Percentiles rank a stretch among this genome's conserved stretches.
Evolutionary conservation across 2,329 filamentous ascomycete genomes (phyloP).

Genomic region (Cordyceps tenuipes): DNA sequence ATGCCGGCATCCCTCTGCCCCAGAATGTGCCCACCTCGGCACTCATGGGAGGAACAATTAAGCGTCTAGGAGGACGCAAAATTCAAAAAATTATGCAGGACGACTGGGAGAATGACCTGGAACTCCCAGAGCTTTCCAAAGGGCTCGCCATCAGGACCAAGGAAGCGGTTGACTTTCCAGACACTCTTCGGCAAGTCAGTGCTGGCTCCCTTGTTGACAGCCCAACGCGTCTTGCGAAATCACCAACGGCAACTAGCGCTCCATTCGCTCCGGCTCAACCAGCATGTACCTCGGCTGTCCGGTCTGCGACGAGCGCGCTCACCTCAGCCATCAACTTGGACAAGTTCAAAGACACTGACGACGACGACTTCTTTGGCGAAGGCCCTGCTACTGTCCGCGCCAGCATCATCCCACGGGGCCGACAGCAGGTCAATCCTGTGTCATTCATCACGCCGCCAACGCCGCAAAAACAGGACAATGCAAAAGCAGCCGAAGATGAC

Average conservation of each 20-base stretch:
- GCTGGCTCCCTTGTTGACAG: constrained; percentile 44
- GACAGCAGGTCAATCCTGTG: constrained; percentile 41
- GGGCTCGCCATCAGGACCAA: constrained; percentile 57
- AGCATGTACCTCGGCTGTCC: constrained; percentile 16
- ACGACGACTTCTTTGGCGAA: constrained; percentile 56
- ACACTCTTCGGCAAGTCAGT: constrained; percentile 59
- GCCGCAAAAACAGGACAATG: constrained; percentile 35
- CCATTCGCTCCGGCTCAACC: constrained; percentile 14
- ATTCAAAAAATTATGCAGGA: constrained; percentile 66
- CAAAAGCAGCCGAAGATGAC: constrained; percentile 45
- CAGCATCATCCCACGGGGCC: constrained; percentile 54
- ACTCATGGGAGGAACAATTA: constrained; percentile 85
- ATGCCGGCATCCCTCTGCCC: constrained; percentile 86
- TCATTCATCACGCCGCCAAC: constrained; percentile 50
- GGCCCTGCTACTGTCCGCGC: constrained; percentile 60
- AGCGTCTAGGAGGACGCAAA: constrained; percentile 70
- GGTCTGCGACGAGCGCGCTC: constrained; percentile 26
- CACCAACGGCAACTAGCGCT: constrained; percentile 19
- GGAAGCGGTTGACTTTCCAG: constrained; percentile 55
- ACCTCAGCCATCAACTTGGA: constrained; percentile 50
- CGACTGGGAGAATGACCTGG: constrained; percentile 74
- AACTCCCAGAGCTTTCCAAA: constrained; percentile 52
- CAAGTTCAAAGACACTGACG: constrained; percentile 55
- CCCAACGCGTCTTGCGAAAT: constrained; percentile 35
- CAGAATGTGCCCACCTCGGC: constrained; percentile 81